phyloP scores from a whole-genome alignment of 108 stramenopile species.

The Conticribra weissflogii region DNA sequence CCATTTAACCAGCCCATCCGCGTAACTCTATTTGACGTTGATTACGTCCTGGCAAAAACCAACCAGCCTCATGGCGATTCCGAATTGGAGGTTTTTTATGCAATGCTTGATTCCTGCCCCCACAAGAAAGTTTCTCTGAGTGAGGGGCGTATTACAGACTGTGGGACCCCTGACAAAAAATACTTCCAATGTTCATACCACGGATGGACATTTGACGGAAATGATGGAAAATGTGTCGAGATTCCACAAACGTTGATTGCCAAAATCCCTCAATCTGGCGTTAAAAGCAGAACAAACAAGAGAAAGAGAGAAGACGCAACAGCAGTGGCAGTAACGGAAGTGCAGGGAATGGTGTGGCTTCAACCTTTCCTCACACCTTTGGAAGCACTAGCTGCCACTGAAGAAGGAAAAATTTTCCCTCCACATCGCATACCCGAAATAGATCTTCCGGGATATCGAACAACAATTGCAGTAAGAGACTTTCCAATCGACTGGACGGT shows the following conservation, averaged over 20 bases:
- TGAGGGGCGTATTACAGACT: conserved; percentile 64
- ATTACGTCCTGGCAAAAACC: conserved; percentile 64
- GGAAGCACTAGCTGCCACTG: conserved; percentile 46
- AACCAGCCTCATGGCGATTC: background rate
- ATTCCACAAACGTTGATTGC: conserved; percentile 60
- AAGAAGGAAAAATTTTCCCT: conserved; percentile 12
- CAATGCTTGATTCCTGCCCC: conserved; percentile 64
- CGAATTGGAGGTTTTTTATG: conserved; percentile 32
- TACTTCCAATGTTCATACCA: conserved; percentile 75
- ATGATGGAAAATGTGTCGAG: conserved; percentile 54
- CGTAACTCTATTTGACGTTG: conserved; percentile 73
- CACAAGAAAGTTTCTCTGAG: conserved; percentile 66
- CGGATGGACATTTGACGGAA: conserved; percentile 74
- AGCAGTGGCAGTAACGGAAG: conserved; percentile 49
- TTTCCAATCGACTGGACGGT: conserved; percentile 75
- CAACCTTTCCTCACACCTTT: conserved; percentile 53
- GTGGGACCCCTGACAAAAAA: conserved; percentile 16
- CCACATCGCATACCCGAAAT: conserved; percentile 68
- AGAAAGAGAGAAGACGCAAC: conserved; percentile 42
- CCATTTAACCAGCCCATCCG: conserved; percentile 55
- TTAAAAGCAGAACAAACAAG: background rate
- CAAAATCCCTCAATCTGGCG: background rate
- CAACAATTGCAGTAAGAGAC: conserved; percentile 51
- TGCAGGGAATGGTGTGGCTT: conserved; percentile 66
- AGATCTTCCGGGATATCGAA: conserved; percentile 46